Percentiles rank a stretch among this genome's conserved stretches.
phyloP scores from a whole-genome alignment of 192 early-diverging fungal species.

The Umbelopsis sp. region DNA sequence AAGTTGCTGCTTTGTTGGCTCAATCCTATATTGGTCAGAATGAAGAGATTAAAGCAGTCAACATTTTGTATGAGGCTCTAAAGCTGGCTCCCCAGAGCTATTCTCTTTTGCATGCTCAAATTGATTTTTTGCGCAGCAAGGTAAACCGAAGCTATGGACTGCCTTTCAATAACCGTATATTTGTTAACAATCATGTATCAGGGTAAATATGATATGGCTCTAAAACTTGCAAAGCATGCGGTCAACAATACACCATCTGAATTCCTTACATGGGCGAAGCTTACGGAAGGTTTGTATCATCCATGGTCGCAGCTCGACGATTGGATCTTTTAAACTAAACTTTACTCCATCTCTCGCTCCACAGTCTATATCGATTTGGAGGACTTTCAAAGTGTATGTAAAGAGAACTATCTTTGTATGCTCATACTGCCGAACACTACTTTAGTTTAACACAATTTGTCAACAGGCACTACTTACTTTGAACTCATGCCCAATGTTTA shows the following conservation, averaged over 20 bases:
- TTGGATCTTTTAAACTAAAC: no score
- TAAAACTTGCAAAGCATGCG: slow-evolving; percentile 89
- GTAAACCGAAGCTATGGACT: slow-evolving; percentile 29
- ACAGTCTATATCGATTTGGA: slow-evolving; percentile 81
- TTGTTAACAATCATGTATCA: slow-evolving; percentile 23
- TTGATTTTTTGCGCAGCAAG: slow-evolving; percentile 87
- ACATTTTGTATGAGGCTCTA: slow-evolving; percentile 82
- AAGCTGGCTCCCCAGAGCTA: slow-evolving; percentile 81
- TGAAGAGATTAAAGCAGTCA: slow-evolving; percentile 93
- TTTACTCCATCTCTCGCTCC: background rate
- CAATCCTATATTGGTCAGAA: slow-evolving; percentile 78
- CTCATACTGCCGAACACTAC: background rate
- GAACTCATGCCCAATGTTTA: slow-evolving; percentile 99
- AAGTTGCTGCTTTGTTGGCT: slow-evolving; percentile 88
- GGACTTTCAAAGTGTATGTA: slow-evolving; percentile 77
- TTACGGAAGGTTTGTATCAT: slow-evolving; percentile 66
- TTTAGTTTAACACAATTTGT: slow-evolving; percentile 3
- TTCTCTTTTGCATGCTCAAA: slow-evolving; percentile 85
- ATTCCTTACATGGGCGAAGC: slow-evolving; percentile 93
- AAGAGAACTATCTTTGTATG: background rate
- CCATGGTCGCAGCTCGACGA: no score
- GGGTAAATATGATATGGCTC: slow-evolving; percentile 72
- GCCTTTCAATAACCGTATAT: background rate
- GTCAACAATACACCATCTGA: slow-evolving; percentile 95
- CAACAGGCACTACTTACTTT: slow-evolving; percentile 87